phyloP scores from a whole-genome alignment of 2,329 filamentous ascomycete species.

The Fusarium verticillioides region DNA sequence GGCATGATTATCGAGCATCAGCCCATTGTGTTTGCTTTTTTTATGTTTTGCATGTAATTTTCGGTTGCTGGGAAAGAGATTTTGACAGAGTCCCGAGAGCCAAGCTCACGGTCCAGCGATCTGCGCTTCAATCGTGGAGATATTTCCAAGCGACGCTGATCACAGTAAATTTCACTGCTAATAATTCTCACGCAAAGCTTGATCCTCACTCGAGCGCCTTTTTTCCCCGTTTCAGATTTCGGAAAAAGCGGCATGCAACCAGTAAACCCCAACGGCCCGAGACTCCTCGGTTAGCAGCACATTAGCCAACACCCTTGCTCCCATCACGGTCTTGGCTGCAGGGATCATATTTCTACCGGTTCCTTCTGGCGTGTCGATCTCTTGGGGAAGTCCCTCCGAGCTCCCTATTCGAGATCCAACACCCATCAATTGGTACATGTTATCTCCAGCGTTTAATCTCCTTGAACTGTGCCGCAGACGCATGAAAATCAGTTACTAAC shows the following conservation, averaged over 20 bases:
- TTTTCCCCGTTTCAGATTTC: background rate
- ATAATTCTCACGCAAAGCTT: background rate
- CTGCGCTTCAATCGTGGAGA: background rate
- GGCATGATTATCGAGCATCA: background rate
- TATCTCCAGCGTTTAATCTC: background rate
- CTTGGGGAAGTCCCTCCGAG: conserved; percentile 10
- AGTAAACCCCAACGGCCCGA: background rate
- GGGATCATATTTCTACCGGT: background rate
- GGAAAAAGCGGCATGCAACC: background rate
- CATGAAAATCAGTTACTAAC: background rate
- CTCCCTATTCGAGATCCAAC: background rate
- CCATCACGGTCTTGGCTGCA: background rate
- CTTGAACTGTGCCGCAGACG: conserved; percentile 2
- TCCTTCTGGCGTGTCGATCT: background rate
- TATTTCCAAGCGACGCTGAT: background rate
- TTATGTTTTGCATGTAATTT: background rate
- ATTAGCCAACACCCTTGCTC: background rate
- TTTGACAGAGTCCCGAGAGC: background rate
- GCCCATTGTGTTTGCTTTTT: background rate
- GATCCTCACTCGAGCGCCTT: background rate
- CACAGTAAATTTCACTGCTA: accelerated
- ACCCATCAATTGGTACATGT: background rate
- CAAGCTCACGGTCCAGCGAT: background rate
- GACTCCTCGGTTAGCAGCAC: background rate
- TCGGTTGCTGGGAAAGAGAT: no score